Evolutionary conservation across 176 grass and related monocot genomes (phyloP).

Genomic region (Cymbopogon citratus): DNA sequence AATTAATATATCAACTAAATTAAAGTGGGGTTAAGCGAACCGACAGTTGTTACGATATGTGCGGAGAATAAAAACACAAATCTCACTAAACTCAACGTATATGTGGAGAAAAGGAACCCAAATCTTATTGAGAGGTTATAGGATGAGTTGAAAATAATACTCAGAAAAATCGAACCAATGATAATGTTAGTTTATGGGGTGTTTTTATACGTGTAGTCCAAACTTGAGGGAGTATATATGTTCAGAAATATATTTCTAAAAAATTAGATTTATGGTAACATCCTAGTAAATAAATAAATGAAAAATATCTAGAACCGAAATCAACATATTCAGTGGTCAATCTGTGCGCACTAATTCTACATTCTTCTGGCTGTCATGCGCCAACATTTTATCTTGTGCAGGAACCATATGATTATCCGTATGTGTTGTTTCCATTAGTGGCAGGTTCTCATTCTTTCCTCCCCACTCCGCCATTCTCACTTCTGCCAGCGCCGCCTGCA

Average conservation of each 20-base stretch:
- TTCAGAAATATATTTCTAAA: background rate
- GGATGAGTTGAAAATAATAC: too few species aligned
- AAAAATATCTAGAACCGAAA: background rate
- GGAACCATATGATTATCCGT: too few species aligned
- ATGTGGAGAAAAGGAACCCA: too few species aligned
- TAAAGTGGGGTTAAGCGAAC: too few species aligned
- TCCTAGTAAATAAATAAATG: background rate
- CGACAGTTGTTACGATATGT: too few species aligned
- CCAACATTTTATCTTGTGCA: background rate
- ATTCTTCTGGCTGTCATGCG: background rate
- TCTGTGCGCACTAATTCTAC: background rate
- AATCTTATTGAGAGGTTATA: too few species aligned
- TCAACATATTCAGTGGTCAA: background rate
- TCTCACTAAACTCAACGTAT: too few species aligned
- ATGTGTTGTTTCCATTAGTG: background rate
- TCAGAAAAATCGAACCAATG: too few species aligned
- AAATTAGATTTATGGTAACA: background rate
- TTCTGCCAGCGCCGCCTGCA: slow-evolving; percentile 49
- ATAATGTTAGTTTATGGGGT: too few species aligned
- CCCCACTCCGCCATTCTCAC: slow-evolving; percentile 30
- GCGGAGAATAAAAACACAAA: too few species aligned
- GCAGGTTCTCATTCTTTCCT: background rate
- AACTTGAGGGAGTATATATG: background rate
- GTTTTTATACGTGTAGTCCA: too few species aligned
- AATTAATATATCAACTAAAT: too few species aligned